Evolutionary conservation across 371 early-diverging fungal genomes (phyloP).

Genomic region (Lichtheimia ornata): DNA sequence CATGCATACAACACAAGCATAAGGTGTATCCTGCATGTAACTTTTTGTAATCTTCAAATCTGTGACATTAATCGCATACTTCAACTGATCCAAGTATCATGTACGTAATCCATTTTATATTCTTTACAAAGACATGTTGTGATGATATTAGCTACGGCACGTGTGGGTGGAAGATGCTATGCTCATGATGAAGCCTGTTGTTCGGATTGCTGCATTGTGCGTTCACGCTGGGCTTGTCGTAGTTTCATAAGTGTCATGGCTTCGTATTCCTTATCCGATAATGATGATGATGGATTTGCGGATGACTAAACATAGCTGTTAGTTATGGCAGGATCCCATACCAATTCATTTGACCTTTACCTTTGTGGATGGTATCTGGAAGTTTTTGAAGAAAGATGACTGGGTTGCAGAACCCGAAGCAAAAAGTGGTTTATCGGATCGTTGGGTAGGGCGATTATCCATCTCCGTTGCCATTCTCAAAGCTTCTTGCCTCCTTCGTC

Average conservation of each 20-base stretch:
- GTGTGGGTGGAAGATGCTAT: no score
- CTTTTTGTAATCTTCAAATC: no score
- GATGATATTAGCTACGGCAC: no score
- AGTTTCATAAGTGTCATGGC: conserved; percentile 50
- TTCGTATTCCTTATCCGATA: conserved; percentile 47
- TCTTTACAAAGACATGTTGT: no score
- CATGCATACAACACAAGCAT: no score
- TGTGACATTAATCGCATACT: no score
- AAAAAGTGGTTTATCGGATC: conserved; percentile 34
- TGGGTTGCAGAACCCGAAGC: conserved; percentile 15
- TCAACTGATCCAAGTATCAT: no score
- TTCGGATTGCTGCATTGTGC: conserved; percentile 12
- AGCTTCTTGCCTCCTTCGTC: conserved; percentile 31
- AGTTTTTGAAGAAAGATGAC: conserved; percentile 36
- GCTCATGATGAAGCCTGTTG: not conserved
- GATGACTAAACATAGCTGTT: no score
- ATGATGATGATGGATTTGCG: not conserved
- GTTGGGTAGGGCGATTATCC: conserved; percentile 15
- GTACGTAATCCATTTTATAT: no score
- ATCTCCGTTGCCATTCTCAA: conserved; percentile 13
- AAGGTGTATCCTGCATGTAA: no score
- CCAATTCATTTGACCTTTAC: conserved; percentile 7
- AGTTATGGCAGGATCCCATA: not conserved
- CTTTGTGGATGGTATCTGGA: conserved; percentile 27
- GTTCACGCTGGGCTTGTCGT: conserved; percentile 45